Evolutionary conservation across 306 rosid species (phyloP).

Genomic region (Elaeagnus macrophylla): DNA sequence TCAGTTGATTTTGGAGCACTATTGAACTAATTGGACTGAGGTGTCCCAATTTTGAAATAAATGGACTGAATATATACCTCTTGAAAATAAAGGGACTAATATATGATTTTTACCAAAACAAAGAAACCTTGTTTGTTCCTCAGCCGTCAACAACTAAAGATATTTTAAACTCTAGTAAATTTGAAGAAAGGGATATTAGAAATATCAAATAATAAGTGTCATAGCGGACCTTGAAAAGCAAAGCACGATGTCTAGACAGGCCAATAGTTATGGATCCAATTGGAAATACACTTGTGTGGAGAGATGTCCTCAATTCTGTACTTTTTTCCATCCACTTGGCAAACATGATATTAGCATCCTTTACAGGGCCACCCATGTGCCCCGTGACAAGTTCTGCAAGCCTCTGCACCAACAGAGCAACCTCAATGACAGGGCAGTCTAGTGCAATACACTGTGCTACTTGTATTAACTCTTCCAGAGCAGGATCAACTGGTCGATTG

Average conservation of each 20-base stretch:
- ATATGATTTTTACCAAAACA: too few relatives aligned
- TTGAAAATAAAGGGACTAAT: too few relatives aligned
- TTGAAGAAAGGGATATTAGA: too few relatives aligned
- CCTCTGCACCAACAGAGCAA: constrained; percentile 67
- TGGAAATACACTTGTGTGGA: constrained; percentile 74
- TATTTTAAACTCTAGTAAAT: too few relatives aligned
- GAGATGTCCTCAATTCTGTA: constrained; percentile 67
- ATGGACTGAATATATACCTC: too few relatives aligned
- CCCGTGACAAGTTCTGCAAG: constrained; percentile 82
- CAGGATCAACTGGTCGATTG: constrained; percentile 61
- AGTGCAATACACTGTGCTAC: constrained; percentile 78
- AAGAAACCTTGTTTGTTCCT: neutral
- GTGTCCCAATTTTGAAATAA: too few relatives aligned
- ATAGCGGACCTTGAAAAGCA: constrained; percentile 85
- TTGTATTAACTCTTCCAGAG: constrained; percentile 79
- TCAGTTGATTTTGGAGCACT: neutral
- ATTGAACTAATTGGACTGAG: too few relatives aligned
- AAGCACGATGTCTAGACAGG: constrained; percentile 92
- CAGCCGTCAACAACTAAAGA: neutral
- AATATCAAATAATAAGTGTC: constrained; percentile 11
- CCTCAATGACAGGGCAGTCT: constrained; percentile 70
- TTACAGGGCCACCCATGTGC: constrained; percentile 97
- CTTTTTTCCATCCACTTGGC: constrained; percentile 89
- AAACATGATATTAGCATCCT: constrained; percentile 69
- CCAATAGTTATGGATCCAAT: constrained; percentile 89